A percentile compares a stretch with the other conserved stretches of the same genome.
These are phyloP conservation scores for Jimgerdemannia flammicorona DNA, from an alignment of 192 early-diverging fungal genomes.

Conservation along the genomic window DNA sequence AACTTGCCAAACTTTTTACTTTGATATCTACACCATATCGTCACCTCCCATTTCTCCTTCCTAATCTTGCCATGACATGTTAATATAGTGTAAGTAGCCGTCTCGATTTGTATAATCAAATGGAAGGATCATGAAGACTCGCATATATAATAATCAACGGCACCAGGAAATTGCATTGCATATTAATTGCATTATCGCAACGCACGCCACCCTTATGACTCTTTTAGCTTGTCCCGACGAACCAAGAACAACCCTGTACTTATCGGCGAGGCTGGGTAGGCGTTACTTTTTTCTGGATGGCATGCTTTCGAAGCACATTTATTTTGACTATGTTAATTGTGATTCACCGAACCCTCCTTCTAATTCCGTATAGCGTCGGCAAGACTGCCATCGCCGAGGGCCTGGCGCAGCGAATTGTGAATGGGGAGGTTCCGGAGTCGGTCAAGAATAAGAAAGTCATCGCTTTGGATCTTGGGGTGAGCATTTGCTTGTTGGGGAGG, in stretches of 20 bases:
- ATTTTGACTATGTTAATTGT: neutral
- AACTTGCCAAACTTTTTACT: too few species aligned
- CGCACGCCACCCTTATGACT: too few species aligned
- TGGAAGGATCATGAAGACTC: too few species aligned
- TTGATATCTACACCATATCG: neutral
- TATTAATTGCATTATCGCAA: too few species aligned
- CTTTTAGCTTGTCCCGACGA: slow-evolving; percentile 50
- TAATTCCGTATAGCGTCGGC: slow-evolving; percentile 39
- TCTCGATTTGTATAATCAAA: too few species aligned
- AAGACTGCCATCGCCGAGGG: slow-evolving; percentile 84
- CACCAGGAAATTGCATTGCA: too few species aligned
- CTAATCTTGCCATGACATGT: too few species aligned
- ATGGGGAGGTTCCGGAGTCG: slow-evolving; percentile 72
- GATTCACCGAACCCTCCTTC: neutral
- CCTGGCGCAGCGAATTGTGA: slow-evolving; percentile 72
- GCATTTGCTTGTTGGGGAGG: neutral
- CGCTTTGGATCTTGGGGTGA: slow-evolving; percentile 65
- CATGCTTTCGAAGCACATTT: neutral
- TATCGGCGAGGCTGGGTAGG: slow-evolving; percentile 72
- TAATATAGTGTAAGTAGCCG: too few species aligned
- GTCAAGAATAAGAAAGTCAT: slow-evolving; percentile 72
- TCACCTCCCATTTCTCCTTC: neutral
- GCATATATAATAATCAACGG: too few species aligned
- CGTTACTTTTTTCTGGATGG: too few species aligned
- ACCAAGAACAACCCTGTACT: slow-evolving; percentile 79